Conservation (phyloP, 73 alveolate genomes). For the Blepharisma stoltei region DNA sequence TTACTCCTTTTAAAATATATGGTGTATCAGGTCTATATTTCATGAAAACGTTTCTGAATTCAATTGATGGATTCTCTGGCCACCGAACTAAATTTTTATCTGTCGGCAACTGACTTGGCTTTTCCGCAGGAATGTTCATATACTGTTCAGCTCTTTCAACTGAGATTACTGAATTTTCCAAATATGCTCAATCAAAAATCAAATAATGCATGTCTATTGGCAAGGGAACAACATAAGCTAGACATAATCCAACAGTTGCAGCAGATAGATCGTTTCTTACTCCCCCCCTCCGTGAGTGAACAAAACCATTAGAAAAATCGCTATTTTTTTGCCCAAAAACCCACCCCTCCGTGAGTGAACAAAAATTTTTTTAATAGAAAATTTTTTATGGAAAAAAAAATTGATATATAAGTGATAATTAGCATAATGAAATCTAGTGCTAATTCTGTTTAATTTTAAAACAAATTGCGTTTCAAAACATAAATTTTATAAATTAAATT, state of each 20-base stretch:
- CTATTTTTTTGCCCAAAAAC: too few species aligned
- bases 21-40: conserved; percentile 59
- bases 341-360: too few species aligned
- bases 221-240: neutral
- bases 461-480: too few species aligned
- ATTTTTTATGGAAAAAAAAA: too few species aligned
- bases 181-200: neutral
- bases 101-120: neutral
- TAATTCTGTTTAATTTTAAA: too few species aligned
- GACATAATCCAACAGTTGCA: neutral
- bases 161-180: neutral
- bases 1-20: conserved; percentile 40
- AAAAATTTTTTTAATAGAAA: too few species aligned
- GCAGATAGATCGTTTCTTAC: neutral
- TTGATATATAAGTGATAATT: too few species aligned
- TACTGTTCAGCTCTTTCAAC: neutral
- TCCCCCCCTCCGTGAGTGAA: neutral
- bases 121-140: neutral
- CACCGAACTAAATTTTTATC: neutral
- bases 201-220: neutral
- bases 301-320: too few species aligned
- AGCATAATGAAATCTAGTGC: too few species aligned
- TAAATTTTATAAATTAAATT: too few species aligned
- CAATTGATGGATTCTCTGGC: neutral
- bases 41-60: neutral